These are phyloP conservation scores for Dictyostelium discoideum DNA, from an alignment of 78 protist genomes.

Conservation along the genomic window DNA sequence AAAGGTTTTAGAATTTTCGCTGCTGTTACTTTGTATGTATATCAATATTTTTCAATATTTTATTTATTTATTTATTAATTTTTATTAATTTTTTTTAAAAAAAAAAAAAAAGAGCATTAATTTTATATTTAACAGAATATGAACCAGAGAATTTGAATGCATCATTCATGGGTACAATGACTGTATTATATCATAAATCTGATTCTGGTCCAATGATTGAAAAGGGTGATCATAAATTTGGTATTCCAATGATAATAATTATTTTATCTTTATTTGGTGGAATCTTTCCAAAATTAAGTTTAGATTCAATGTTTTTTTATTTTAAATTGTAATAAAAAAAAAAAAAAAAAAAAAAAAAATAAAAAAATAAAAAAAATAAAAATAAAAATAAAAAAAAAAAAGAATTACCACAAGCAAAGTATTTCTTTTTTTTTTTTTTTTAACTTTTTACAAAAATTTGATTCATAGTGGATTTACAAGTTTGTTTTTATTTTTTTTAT, in stretches of 20 bases:
- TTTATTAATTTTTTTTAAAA: too few species aligned
- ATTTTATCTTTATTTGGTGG: constrained; percentile 40
- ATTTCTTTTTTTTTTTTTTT: too few species aligned
- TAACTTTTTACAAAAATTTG: too few species aligned
- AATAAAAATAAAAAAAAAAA: too few species aligned
- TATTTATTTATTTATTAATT: too few species aligned
- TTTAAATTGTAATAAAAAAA: constrained; percentile 46
- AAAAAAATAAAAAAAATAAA: too few species aligned
- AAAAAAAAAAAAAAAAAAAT: background rate
- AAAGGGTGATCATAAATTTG: constrained; percentile 50
- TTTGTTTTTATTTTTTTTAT: too few species aligned
- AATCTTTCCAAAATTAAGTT: background rate
- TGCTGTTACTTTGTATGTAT: constrained; percentile 71
- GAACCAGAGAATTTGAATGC: constrained; percentile 74
- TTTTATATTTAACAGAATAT: constrained; percentile 86
- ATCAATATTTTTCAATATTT: too few species aligned
- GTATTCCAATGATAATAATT: constrained; percentile 34
- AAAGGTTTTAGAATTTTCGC: constrained; percentile 83
- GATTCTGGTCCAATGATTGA: constrained; percentile 74
- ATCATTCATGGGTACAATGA: constrained; percentile 78
- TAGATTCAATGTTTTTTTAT: constrained; percentile 33
- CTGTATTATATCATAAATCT: constrained; percentile 76
- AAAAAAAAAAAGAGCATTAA: constrained; percentile 30
- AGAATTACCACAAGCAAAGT: too few species aligned
- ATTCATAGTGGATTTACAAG: too few species aligned